Conservation (phyloP, 2,329 filamentous ascomycete genomes). For the Colletotrichum chrysophilum region DNA sequence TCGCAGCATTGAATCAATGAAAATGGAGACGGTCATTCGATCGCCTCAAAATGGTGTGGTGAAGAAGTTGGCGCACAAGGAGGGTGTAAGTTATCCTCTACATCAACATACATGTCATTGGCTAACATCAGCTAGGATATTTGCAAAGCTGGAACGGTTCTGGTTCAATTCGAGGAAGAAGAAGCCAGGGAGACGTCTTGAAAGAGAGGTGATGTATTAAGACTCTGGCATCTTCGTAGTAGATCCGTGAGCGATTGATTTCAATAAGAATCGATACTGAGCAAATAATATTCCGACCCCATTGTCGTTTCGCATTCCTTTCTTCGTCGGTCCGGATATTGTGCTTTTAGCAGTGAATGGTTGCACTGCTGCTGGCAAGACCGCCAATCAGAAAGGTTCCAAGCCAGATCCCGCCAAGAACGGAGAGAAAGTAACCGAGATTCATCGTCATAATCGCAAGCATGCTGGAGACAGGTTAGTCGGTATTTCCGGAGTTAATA, state of each 20-base stretch:
- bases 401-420: constrained; percentile 78
- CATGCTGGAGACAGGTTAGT: constrained; percentile 65
- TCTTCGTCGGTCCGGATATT: not conserved
- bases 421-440: constrained; percentile 81
- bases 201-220: not conserved
- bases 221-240: not conserved
- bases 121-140: constrained; percentile 62
- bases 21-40: constrained; percentile 86
- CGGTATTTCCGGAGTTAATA: not conserved
- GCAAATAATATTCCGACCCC: not conserved
- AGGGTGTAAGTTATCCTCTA: constrained; percentile 64
- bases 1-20: constrained; percentile 80
- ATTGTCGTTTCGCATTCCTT: not conserved
- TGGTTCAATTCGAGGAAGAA: constrained; percentile 73
- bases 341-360: not conserved
- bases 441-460: constrained; percentile 91
- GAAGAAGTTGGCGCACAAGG: constrained; percentile 74
- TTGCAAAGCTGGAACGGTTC: constrained; percentile 76
- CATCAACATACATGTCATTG: not conserved
- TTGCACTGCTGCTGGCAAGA: not conserved
- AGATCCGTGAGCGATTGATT: not conserved
- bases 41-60: constrained; percentile 76
- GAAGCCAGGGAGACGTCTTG: not conserved
- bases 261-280: not conserved
- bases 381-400: constrained; percentile 53